These are phyloP conservation scores for Akanthomyces dipterigenus DNA, from an alignment of 2,329 filamentous ascomycete species.

Conservation along the genomic window DNA sequence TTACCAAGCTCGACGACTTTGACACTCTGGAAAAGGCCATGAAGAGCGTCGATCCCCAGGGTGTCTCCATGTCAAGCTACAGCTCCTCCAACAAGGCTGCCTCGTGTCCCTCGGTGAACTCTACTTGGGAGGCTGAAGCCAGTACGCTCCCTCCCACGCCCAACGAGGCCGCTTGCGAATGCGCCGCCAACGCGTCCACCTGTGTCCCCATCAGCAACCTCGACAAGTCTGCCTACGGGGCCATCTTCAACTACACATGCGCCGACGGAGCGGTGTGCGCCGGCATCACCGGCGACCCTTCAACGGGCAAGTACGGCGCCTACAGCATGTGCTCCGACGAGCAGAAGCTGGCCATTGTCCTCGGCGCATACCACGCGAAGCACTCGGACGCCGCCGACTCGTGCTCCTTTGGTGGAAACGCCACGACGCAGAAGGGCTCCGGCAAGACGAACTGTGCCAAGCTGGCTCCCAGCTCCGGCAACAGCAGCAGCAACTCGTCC, in stretches of 20 bases:
- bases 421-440: conserved; percentile 43
- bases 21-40: conserved; percentile 64
- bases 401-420: conserved; percentile 67
- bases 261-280: neutral
- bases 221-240: conserved; percentile 50
- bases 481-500: conserved; percentile 15
- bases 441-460: conserved; percentile 40
- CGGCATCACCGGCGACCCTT: conserved; percentile 8
- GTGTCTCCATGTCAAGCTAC: conserved; percentile 62
- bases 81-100: conserved; percentile 63
- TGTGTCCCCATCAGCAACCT: conserved; percentile 61
- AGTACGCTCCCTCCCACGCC: conserved; percentile 71
- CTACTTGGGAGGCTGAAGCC: conserved; percentile 56
- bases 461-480: conserved; percentile 30
- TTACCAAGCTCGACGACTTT: conserved; percentile 68
- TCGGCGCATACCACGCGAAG: conserved; percentile 41
- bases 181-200: conserved; percentile 69
- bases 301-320: conserved; percentile 59
- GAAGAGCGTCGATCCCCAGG: conserved; percentile 57
- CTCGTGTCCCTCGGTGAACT: conserved; percentile 61
- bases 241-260: conserved; percentile 20
- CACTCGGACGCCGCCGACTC: conserved; percentile 49
- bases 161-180: conserved; percentile 71
- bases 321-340: conserved; percentile 69
- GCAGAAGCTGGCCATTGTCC: conserved; percentile 60